Conservation (phyloP, 2,329 filamentous ascomycete species). For the Berkeleyomyces basicola region DNA sequence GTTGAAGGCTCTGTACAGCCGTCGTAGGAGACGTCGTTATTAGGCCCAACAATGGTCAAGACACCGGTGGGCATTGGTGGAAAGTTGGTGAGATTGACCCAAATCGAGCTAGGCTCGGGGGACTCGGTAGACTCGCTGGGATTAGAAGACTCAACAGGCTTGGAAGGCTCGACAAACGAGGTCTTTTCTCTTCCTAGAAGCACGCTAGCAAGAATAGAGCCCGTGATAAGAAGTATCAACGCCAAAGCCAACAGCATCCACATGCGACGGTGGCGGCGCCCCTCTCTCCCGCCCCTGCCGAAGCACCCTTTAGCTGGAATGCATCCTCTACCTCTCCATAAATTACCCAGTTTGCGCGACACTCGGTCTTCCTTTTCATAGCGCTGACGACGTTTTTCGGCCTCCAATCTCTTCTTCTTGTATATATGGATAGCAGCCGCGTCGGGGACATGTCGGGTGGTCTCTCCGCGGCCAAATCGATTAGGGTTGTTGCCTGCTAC, state of each 20-base stretch:
- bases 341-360: constrained; percentile 38
- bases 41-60: constrained; percentile 58
- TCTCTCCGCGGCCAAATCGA: constrained; percentile 25
- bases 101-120: constrained; percentile 29
- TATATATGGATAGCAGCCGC: constrained; percentile 21
- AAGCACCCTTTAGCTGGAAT: constrained; percentile 47
- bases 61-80: constrained; percentile 76
- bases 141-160: not conserved
- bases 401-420: not conserved
- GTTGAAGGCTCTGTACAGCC: constrained; percentile 57
- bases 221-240: constrained; percentile 32
- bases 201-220: constrained; percentile 41
- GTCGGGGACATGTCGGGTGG: constrained; percentile 27
- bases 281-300: constrained; percentile 45
- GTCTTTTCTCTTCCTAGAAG: constrained; percentile 18
- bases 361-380: constrained; percentile 50
- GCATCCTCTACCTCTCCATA: constrained; percentile 50
- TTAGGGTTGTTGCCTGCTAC: constrained; percentile 23
- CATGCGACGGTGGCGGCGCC: constrained; percentile 43
- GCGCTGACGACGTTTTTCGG: constrained; percentile 26
- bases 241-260: constrained; percentile 40
- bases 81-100: constrained; percentile 74
- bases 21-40: constrained; percentile 44
- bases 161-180: not conserved
- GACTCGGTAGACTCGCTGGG: not conserved